Conservation (phyloP, 2,329 filamentous ascomycete genomes). For the Lecanicillium sp. region DNA sequence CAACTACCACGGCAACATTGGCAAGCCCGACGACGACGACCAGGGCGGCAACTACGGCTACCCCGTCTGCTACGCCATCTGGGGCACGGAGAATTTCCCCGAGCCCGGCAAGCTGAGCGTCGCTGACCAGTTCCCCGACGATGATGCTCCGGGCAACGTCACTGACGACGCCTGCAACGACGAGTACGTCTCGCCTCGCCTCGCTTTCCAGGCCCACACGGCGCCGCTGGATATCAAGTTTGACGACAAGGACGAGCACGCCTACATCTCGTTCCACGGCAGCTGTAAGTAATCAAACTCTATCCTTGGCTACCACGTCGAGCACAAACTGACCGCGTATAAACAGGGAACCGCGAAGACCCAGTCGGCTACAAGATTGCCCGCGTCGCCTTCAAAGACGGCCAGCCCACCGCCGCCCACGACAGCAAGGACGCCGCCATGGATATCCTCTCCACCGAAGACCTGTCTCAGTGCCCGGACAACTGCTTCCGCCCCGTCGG, state of each 20-base stretch:
- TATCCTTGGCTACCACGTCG: not conserved
- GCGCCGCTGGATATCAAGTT: constrained; percentile 69
- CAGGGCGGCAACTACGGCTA: constrained; percentile 59
- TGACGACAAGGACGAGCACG: constrained; percentile 44
- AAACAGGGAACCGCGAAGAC: constrained; percentile 31
- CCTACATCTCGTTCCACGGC: constrained; percentile 65
- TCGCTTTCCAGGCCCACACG: constrained; percentile 57
- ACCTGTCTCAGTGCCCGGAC: constrained; percentile 44
- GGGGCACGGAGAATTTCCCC: constrained; percentile 43
- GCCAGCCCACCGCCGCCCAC: constrained; percentile 29
- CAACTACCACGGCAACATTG: constrained; percentile 60
- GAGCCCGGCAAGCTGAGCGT: constrained; percentile 30
- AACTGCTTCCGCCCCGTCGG: constrained; percentile 57
- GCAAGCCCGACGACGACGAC: constrained; percentile 18
- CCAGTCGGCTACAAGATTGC: constrained; percentile 41
- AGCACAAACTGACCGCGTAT: constrained; percentile 1
- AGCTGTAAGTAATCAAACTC: constrained; percentile 43
- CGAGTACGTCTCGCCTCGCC: constrained; percentile 39
- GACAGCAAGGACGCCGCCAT: constrained; percentile 38
- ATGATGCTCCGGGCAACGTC: constrained; percentile 21
- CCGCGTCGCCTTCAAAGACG: constrained; percentile 30
- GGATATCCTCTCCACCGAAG: constrained; percentile 48
- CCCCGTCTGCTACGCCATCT: constrained; percentile 60
- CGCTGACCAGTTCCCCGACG: constrained; percentile 42
- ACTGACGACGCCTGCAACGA: constrained; percentile 37